Percentiles rank a stretch among this genome's conserved stretches.
phyloP scores from a whole-genome alignment of 1,284 basidiomycete genomes.

The Blastosporella zonata region DNA sequence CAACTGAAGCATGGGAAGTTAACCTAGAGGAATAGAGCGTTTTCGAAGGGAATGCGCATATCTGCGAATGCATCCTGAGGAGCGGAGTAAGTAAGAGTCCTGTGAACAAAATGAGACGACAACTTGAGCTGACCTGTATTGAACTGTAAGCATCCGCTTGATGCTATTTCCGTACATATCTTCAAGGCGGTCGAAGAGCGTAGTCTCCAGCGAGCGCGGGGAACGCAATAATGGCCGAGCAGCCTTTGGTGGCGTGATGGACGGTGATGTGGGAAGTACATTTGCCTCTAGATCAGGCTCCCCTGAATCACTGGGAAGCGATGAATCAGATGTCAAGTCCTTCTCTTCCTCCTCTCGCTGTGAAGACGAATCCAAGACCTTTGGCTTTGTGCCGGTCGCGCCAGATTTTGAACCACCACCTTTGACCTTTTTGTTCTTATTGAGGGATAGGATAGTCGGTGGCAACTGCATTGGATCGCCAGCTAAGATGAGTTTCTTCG shows the following conservation, averaged over 20 bases:
- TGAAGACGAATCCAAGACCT: neutral
- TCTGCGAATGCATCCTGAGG: constrained; percentile 90
- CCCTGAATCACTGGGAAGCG: constrained; percentile 1
- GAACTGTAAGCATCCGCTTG: constrained; percentile 84
- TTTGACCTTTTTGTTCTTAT: constrained; percentile 34
- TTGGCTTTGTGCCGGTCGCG: constrained; percentile 3
- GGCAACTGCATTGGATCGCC: constrained; percentile 92
- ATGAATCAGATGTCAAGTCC: constrained; percentile 3
- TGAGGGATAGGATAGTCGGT: constrained; percentile 81
- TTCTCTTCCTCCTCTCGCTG: neutral
- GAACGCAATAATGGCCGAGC: constrained; percentile 43
- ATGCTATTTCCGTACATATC: constrained; percentile 80
- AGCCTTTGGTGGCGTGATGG: constrained; percentile 1
- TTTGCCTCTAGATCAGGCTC: neutral
- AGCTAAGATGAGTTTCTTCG: constrained; percentile 84
- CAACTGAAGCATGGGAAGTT: constrained; percentile 70
- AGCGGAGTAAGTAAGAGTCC: constrained; percentile 43
- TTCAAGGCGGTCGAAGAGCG: constrained; percentile 90
- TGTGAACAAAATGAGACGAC: neutral
- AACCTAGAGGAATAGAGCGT: constrained; percentile 79
- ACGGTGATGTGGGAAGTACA: neutral
- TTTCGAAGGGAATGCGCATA: constrained; percentile 85
- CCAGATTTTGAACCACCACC: constrained; percentile 10
- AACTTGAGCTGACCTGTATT: constrained; percentile 68
- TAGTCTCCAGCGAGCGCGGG: constrained; percentile 80